phyloP scores from a whole-genome alignment of 1,284 basidiomycete species.

The Papiliotrema laurentii region DNA sequence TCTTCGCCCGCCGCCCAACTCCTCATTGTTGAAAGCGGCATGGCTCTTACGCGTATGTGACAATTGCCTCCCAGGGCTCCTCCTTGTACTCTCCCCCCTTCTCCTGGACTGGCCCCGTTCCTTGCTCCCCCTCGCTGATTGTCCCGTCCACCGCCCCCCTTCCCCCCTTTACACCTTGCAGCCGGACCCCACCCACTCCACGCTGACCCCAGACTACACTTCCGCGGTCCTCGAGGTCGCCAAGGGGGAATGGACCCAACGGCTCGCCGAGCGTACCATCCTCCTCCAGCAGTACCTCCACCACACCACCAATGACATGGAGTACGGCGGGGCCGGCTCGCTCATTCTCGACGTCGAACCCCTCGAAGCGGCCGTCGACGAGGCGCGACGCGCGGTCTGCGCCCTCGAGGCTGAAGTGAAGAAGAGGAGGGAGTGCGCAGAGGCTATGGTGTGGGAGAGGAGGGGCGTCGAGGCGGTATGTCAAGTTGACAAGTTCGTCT shows the following conservation, averaged over 20 bases:
- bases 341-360: conserved; percentile 15
- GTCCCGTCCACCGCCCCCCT: too few relatives aligned
- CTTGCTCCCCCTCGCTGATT: too few relatives aligned
- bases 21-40: too few relatives aligned
- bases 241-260: conserved; percentile 21
- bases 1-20: too few relatives aligned
- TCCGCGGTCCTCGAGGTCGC: conserved; percentile 18
- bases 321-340: conserved; percentile 20
- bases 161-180: too few relatives aligned
- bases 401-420: conserved; percentile 23
- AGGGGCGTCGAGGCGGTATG: background rate
- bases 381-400: conserved; percentile 28
- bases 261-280: conserved; percentile 12
- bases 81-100: too few relatives aligned
- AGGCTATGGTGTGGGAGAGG: conserved; percentile 14
- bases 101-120: too few relatives aligned
- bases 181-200: too few relatives aligned
- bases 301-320: conserved; percentile 16
- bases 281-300: conserved; percentile 8
- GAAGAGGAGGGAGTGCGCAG: conserved; percentile 21
- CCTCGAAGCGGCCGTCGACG: conserved; percentile 25
- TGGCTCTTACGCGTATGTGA: too few relatives aligned
- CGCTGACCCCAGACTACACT: conserved; percentile 13
- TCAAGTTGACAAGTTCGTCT: background rate
- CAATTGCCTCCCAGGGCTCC: too few relatives aligned